Evolutionary conservation across 106 monocot species (phyloP), one percentile per base, ranked within the genome.

Genomic region (Dendrobium huoshanense): DNA sequence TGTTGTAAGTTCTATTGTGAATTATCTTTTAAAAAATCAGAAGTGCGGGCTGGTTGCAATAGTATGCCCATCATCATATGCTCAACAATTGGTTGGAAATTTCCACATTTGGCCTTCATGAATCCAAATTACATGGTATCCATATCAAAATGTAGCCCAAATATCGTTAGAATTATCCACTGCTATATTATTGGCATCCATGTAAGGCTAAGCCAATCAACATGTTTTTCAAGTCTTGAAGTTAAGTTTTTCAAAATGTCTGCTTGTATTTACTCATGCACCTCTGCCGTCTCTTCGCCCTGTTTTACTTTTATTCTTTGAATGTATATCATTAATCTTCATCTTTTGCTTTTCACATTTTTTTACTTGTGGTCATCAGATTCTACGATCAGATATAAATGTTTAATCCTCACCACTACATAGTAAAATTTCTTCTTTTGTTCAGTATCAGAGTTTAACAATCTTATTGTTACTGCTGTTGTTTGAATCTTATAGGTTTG

Each of bases 401-500:
- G 22, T 61, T 61, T 61, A 61, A 61, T n/a, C n/a, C 4, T 4
- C 7, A 61, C 18, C 22, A 61, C 18, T 22, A 20, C 17, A 61
- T 61, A 20, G 61, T 61, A 61, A 61, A 61, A 61, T 61, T 61
- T 20, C 18, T 61, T 61, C 61, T 61, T 61, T 61, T 4, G 7
- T 61, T 61, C 18, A 61, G 20, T 61, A 6, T 61, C 7, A 61
- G 61, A 70, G 29, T 48, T 48, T 48, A 9, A 11, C 7, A 9
- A 11, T 48, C 48, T 48, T 1, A 9, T 70, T 31, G 11, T 25
- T 70, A 8, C 29, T 29, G 68, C 68, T 70, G 15, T 31, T 70
- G 9, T 70, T 70, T 70, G 33, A 70, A 70, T 70, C 15, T 70
- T 70, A 70, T 70, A 70, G 68, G 68, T 7, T 70, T 11, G 11